Evolutionary conservation across 208 protist species (phyloP), one percentile per base, ranked within the genome.

Genomic region (Wallacemonas rigidus): DNA sequence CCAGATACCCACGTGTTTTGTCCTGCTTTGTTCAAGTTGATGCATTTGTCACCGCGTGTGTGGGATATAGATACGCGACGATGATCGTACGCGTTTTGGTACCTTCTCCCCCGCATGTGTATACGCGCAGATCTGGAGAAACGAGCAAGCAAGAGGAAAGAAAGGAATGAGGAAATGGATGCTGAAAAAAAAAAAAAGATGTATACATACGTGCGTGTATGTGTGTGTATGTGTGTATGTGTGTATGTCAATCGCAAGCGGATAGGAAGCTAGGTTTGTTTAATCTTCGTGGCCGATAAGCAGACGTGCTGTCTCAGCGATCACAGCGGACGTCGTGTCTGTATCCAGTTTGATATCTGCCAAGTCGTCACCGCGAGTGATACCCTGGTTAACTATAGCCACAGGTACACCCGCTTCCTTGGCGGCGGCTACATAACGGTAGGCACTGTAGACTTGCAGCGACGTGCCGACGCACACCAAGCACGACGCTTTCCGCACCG

Each of bases 391-490:
- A 9, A 94, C 83, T 43, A 95, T 81, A 0, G 83, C 84, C 11
- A 95, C 75, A 6, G 88, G 90, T 26, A 89, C 77, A 3, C 73
- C 71, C 0, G 71, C 51, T 41, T 89, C 76, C 43, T 85, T 85
- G 3, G 88, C 88, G 44, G 81, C 76, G 9, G 80, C 14, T 1
- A 93, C 82, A 70, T 89, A 94, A 7, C 90, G 87, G 50, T 85
- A 92, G 12, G 87, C 84, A 35, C 88, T 92, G 72, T 80, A 92
- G 17, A 95, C 90, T 68, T 89, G 77, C 57, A 95, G 77, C 0
- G 90, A 94, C 2, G 90, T 94, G 2, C 90, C 90, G n/a, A 92
- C 57, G 65, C 84, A 92, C 38, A 95, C 36, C 39, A 93, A 67
- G 47, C 69, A 90, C 38, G 80, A 83, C 0, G 83, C 76, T 2